Conservation (phyloP, 345 rosid genomes). For the Camelina neglecta region DNA sequence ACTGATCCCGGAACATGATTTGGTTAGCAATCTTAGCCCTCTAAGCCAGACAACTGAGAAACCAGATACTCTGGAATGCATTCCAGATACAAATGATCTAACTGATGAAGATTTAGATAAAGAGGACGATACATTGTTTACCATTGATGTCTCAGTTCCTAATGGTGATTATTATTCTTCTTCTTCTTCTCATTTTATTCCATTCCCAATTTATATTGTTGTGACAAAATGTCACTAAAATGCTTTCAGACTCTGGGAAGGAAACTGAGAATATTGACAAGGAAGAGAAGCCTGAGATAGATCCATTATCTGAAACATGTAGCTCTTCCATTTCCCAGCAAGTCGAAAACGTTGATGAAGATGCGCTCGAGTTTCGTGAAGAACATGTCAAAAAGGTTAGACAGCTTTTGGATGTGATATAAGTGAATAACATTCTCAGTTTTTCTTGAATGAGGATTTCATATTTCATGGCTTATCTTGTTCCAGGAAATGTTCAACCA, state of each 20-base stretch:
- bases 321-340: slow-evolving; percentile 36
- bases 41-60: slow-evolving; percentile 37
- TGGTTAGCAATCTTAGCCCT: slow-evolving; percentile 39
- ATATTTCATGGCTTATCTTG: slow-evolving; percentile 34
- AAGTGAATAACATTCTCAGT: background rate
- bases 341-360: slow-evolving; percentile 36
- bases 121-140: slow-evolving; percentile 44
- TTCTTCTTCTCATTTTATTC: background rate
- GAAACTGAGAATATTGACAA: slow-evolving; percentile 42
- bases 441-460: slow-evolving; percentile 1
- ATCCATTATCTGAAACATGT: slow-evolving; percentile 41
- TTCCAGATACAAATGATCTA: slow-evolving; percentile 37
- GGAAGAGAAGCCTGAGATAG: slow-evolving; percentile 26
- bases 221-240: background rate
- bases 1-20: slow-evolving; percentile 37
- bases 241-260: slow-evolving; percentile 44
- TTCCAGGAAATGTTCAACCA: slow-evolving; percentile 54
- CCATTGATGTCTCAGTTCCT: slow-evolving; percentile 46
- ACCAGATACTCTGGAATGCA: slow-evolving; percentile 40
- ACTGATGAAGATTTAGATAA: slow-evolving; percentile 42
- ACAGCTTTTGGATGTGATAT: slow-evolving; percentile 14
- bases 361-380: slow-evolving; percentile 19
- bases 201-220: background rate
- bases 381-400: slow-evolving; percentile 49
- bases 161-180: slow-evolving; percentile 54